Percentiles rank a stretch among this genome's conserved stretches.
phyloP scores from a whole-genome alignment of 495 filamentous ascomycete species.

The Haplographium delicatum region DNA sequence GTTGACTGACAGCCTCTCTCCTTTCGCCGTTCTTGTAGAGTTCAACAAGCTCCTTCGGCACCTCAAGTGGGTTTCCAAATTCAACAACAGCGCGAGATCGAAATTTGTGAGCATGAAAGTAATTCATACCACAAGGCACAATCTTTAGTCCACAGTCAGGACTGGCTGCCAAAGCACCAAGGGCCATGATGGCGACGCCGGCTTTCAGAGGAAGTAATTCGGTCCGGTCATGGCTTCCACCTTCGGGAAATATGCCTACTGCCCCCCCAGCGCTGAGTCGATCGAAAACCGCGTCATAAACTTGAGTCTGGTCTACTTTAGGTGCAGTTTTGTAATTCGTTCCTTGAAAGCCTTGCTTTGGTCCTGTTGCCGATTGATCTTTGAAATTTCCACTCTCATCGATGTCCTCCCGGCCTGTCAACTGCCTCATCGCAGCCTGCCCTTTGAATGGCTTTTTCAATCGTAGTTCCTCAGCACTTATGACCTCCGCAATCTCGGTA shows the following conservation, averaged over 20 bases:
- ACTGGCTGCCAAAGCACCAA: conserved; percentile 83
- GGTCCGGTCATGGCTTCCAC: conserved; percentile 93
- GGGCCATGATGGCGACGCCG: conserved; percentile 95
- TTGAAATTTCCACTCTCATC: conserved; percentile 47
- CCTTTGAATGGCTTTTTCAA: conserved; percentile 83
- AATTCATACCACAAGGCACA: conserved; percentile 99
- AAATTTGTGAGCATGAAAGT: conserved; percentile 99
- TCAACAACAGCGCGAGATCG: conserved; percentile 94
- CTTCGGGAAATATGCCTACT: conserved; percentile 96
- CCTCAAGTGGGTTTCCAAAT: conserved; percentile 83
- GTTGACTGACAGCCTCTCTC: conserved; percentile 72
- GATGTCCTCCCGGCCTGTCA: conserved; percentile 73
- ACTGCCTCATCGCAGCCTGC: conserved; percentile 60
- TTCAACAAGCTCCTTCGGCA: conserved; percentile 75
- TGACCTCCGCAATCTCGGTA: conserved; percentile 72
- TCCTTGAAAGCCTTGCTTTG: conserved; percentile 62
- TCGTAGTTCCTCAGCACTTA: conserved; percentile 73
- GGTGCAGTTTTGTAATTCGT: conserved; percentile 82
- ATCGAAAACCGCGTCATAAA: conserved; percentile 89
- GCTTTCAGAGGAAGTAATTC: conserved; percentile 94
- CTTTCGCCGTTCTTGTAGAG: conserved; percentile 78
- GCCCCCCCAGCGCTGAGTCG: conserved; percentile 77
- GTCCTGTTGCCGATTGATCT: conserved; percentile 45
- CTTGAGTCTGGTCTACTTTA: conserved; percentile 88
- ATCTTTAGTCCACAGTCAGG: conserved; percentile 93